Percentiles rank a stretch among this genome's conserved stretches.
These are phyloP conservation scores for Nicotiana knightiana DNA, from an alignment of 257 asterid genomes.

Conservation along the genomic window DNA sequence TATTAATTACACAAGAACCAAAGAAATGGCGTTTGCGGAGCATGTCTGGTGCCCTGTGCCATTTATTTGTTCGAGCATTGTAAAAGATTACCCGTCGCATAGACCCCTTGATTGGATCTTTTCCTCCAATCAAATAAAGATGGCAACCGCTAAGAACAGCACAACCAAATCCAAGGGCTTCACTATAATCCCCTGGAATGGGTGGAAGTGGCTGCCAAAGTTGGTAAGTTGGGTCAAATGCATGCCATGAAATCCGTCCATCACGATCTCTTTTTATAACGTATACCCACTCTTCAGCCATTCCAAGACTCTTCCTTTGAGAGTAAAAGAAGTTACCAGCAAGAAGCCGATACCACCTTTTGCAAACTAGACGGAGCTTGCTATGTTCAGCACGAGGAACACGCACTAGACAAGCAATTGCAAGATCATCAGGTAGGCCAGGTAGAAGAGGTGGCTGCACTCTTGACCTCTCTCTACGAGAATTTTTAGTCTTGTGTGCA, in stretches of 20 bases:
- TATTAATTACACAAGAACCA: conserved; percentile 39
- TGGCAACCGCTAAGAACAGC: conserved; percentile 45
- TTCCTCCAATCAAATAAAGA: conserved; percentile 39
- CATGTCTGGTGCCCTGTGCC: conserved; percentile 46
- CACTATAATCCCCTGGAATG: conserved; percentile 37
- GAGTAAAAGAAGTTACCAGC: conserved; percentile 42
- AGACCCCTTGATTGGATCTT: conserved; percentile 37
- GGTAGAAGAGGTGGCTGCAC: conserved; percentile 40
- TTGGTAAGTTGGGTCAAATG: conserved; percentile 38
- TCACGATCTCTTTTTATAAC: conserved; percentile 41
- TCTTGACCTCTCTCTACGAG: conserved; percentile 34
- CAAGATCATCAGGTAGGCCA: conserved; percentile 45
- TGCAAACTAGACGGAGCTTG: conserved; percentile 44
- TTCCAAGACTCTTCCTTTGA: conserved; percentile 36
- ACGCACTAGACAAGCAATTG: conserved; percentile 41
- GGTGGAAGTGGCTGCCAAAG: conserved; percentile 48
- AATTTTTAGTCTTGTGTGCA: conserved; percentile 30
- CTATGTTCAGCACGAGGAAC: conserved; percentile 43
- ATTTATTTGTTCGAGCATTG: conserved; percentile 39
- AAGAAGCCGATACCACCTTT: conserved; percentile 38
- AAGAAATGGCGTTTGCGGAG: conserved; percentile 38
- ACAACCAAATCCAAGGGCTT: conserved; percentile 43
- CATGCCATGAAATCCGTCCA: conserved; percentile 44
- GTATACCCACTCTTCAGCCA: conserved; percentile 45
- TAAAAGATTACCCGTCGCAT: conserved; percentile 42